phyloP scores from a whole-genome alignment of 1,139 yeast species.

The Saccharomyces pastorianus region DNA sequence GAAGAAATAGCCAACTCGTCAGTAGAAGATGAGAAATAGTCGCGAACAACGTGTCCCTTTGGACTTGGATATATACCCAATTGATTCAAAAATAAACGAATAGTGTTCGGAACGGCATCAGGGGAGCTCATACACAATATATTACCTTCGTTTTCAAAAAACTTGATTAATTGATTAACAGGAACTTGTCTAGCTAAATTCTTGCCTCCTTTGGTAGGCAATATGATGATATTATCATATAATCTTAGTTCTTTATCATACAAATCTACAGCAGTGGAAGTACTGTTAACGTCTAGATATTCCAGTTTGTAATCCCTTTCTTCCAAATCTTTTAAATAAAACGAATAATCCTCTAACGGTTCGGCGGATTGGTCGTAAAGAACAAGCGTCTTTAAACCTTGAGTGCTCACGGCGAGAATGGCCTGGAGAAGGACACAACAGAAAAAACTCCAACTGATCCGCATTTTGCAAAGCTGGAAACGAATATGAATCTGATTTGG shows the following conservation, averaged over 20 bases:
- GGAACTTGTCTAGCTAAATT: conserved; percentile 38
- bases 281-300: conserved; percentile 20
- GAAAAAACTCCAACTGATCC: background rate
- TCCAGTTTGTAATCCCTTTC: conserved; percentile 31
- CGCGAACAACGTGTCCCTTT: conserved; percentile 55
- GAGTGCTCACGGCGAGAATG: conserved; percentile 7
- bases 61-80: conserved; percentile 83
- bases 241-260: conserved; percentile 37
- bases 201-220: conserved; percentile 38
- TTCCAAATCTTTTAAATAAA: conserved; percentile 30
- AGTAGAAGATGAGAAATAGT: conserved; percentile 46
- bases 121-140: conserved; percentile 54
- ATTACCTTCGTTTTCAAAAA: conserved; percentile 63
- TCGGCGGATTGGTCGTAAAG: conserved; percentile 33
- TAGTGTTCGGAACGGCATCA: conserved; percentile 57
- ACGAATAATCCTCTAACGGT: conserved; percentile 27
- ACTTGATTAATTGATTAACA: conserved; percentile 41
- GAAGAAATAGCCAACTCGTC: conserved; percentile 17
- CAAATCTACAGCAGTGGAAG: conserved; percentile 32
- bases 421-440: background rate
- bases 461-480: background rate
- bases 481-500: background rate
- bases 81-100: conserved; percentile 63
- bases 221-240: conserved; percentile 47
- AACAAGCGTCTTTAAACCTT: conserved; percentile 31